phyloP scores from a whole-genome alignment of 345 rosid genomes.

The Rhizophora apiculata region DNA sequence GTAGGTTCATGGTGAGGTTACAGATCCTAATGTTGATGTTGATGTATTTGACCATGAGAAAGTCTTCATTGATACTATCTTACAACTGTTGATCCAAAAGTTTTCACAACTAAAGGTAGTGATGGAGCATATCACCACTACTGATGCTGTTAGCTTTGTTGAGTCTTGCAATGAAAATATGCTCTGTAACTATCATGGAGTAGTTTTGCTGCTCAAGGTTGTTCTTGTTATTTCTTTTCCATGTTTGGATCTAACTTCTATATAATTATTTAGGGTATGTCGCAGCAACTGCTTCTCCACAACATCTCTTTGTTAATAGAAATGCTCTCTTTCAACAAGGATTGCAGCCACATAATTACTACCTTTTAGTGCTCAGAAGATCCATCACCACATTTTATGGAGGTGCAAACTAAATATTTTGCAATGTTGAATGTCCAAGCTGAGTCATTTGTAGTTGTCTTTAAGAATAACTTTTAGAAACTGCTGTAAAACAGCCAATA shows the following conservation, averaged over 20 bases:
- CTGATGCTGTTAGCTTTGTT: conserved; percentile 80
- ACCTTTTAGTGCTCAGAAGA: conserved; percentile 91
- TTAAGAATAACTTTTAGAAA: too few species aligned
- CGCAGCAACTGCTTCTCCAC: conserved; percentile 93
- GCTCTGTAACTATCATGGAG: background rate
- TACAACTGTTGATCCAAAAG: conserved; percentile 64
- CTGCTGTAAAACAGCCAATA: too few species aligned
- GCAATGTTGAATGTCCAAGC: too few species aligned
- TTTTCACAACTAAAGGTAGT: conserved; percentile 75
- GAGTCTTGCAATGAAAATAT: conserved; percentile 79
- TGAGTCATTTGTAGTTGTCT: too few species aligned
- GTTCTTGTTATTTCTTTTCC: background rate
- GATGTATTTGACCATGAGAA: conserved; percentile 91
- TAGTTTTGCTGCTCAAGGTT: background rate
- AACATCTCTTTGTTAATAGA: conserved; percentile 88
- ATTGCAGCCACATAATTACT: conserved; percentile 85
- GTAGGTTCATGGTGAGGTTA: conserved; percentile 98
- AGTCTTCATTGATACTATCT: conserved; percentile 73
- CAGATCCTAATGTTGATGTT: conserved; percentile 66
- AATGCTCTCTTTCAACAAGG: conserved; percentile 94
- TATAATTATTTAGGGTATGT: conserved; percentile 46
- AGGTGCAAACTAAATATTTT: background rate
- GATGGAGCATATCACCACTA: conserved; percentile 91
- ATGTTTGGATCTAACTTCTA: conserved; percentile 3
- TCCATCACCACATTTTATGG: background rate